Conservation (phyloP, 495 filamentous ascomycete species). For the Aspergillus olivimuriae region DNA sequence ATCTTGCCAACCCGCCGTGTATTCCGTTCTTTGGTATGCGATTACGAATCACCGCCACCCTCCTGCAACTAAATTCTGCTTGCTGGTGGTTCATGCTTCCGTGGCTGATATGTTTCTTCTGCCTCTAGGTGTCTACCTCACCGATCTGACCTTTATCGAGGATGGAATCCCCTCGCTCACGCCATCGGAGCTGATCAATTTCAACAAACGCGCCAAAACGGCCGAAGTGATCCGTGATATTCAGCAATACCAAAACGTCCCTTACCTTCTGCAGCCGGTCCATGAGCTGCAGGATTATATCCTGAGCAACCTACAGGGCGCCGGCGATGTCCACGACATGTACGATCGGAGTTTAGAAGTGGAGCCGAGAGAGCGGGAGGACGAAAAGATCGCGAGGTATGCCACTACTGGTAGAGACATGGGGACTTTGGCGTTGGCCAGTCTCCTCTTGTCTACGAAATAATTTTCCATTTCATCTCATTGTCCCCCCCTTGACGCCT, state of each 20-base stretch:
- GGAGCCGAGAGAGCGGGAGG: constrained; percentile 91
- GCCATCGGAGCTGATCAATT: constrained; percentile 94
- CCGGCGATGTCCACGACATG: constrained; percentile 97
- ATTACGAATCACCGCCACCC: not conserved
- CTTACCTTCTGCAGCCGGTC: constrained; percentile 83
- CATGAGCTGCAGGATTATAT: constrained; percentile 96
- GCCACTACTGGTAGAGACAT: constrained; percentile 34
- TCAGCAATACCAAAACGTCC: constrained; percentile 95
- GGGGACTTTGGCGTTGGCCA: constrained; percentile 31
- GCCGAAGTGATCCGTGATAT: constrained; percentile 97
- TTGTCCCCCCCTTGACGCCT: constrained; percentile 3
- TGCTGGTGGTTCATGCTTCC: constrained; percentile 2
- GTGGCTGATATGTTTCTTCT: not conserved
- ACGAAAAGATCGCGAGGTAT: constrained; percentile 87
- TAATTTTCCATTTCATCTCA: constrained; percentile 18
- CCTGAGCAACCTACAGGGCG: constrained; percentile 85
- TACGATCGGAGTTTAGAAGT: constrained; percentile 90
- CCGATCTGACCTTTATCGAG: constrained; percentile 97
- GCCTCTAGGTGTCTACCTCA: constrained; percentile 80
- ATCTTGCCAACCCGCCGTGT: constrained; percentile 89
- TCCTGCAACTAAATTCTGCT: constrained; percentile 10
- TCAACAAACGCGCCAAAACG: constrained; percentile 94
- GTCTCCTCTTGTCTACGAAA: constrained; percentile 27
- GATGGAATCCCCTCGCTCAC: constrained; percentile 95
- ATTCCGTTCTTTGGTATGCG: constrained; percentile 94